phyloP scores from a whole-genome alignment of 2,329 filamentous ascomycete species.

The Curvularia verruculosa region DNA sequence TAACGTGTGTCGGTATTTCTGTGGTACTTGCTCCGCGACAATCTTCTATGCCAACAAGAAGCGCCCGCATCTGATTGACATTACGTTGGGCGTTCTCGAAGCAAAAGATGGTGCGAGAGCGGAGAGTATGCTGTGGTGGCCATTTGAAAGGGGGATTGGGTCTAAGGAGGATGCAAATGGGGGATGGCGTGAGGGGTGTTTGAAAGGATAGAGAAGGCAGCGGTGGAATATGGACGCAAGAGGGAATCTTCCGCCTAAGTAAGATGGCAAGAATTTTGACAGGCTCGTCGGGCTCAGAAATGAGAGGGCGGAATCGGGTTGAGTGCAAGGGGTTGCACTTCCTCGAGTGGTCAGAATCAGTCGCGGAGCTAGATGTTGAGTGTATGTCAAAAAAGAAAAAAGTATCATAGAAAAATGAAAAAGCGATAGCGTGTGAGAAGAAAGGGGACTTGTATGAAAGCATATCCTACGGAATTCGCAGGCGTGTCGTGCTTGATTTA shows the following conservation, averaged over 20 bases:
- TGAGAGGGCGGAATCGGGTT: not conserved
- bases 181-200: constrained; percentile 52
- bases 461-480: not conserved
- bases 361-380: not conserved
- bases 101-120: constrained; percentile 55
- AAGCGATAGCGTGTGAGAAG: not conserved
- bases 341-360: not conserved
- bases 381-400: not conserved
- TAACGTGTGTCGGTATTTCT: constrained; percentile 58
- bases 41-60: constrained; percentile 55
- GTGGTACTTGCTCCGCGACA: constrained; percentile 55
- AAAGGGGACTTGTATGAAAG: not conserved
- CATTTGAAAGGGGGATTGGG: constrained; percentile 39
- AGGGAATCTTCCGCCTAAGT: constrained; percentile 24
- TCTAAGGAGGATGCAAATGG: constrained; percentile 44
- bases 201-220: constrained; percentile 40
- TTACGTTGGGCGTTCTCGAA: constrained; percentile 56
- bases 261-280: not conserved
- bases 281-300: not conserved
- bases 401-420: not conserved
- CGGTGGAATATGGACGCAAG: constrained; percentile 46
- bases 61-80: constrained; percentile 50
- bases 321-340: not conserved
- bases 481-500: not conserved
- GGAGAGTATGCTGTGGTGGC: constrained; percentile 55